Base-by-base conservation (phyloP, 1,284 basidiomycete genomes). In the Trichosporon coremiiforme region DNA sequence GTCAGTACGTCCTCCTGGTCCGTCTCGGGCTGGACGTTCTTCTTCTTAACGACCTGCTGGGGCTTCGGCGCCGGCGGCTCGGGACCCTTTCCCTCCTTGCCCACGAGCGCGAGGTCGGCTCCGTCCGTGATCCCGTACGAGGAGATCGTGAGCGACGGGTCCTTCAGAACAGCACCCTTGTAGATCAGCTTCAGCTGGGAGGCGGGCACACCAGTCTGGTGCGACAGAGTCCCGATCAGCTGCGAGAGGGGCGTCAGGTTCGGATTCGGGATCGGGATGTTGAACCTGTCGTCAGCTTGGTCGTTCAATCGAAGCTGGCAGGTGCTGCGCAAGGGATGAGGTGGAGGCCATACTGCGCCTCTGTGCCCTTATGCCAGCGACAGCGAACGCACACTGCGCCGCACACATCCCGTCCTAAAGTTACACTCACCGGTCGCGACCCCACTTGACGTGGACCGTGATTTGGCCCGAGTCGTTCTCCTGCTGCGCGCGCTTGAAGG, bases 131-230 rank as follows among this genome's bases (percentile, higher is more conserved):
- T 79, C 1, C 83, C 83, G 71, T 82, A 85, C 5, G 81, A 75
- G 1, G 81, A 69, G 67, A 85, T 69, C 1, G 83, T 84, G 0
- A 82, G 73, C 41, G 76, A 76, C 20, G 79, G 74, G 74, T 85
- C 84, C 75, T 83, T 83, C 50, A 84, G 78, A 36, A 84, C 80
- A 1, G 82, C 84, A 45, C 84, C 83, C 68, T 82, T 80, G 77
- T 76, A 80, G 70, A 85, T 80, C 36, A 85, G 73, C 69, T 84
- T 83, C 70, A 83, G 73, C 66, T 78, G 76, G 64, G 73, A 65
- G 9, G 75, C 45, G 10, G 81, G 78, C 38, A 84, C 68, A 15
- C 74, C 75, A 3, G 82, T 84, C 57, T 81, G 80, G 15, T 77
- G 66, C 13, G 83, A 79, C 10, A 84, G 79, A 4, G 83, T 84